Conservation (phyloP, 768 basidiomycete genomes). For the Kwoniella pini region DNA sequence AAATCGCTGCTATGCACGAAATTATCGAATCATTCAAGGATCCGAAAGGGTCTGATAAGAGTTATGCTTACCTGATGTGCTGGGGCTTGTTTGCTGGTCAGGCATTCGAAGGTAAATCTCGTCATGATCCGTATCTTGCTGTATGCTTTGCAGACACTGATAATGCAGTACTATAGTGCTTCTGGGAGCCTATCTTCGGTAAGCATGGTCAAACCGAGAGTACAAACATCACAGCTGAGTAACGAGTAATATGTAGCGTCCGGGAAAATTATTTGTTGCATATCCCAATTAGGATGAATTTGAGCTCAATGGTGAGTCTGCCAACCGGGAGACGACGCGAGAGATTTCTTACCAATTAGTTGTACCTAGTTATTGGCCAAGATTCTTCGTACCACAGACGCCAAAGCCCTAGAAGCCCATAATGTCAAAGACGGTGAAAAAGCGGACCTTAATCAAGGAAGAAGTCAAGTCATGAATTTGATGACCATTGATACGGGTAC, state of each 20-base stretch:
- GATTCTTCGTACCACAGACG: conserved; percentile 42
- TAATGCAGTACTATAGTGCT: conserved; percentile 13
- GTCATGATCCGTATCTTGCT: background rate
- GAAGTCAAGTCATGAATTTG: conserved; percentile 43
- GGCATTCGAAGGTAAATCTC: conserved; percentile 29
- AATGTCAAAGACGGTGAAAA: conserved; percentile 24
- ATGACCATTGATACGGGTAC: conserved; percentile 42
- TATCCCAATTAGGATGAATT: conserved; percentile 37
- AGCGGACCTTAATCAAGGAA: conserved; percentile 20
- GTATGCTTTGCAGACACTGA: background rate
- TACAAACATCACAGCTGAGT: background rate
- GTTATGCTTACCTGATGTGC: conserved; percentile 47
- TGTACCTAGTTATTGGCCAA: conserved; percentile 42
- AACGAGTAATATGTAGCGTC: conserved; percentile 15
- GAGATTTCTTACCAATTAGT: background rate
- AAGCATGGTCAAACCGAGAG: background rate
- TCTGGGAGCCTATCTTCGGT: conserved; percentile 18
- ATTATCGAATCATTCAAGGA: conserved; percentile 40
- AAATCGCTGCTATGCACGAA: conserved; percentile 37
- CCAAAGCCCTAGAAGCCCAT: conserved; percentile 43
- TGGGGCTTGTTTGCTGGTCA: conserved; percentile 41
- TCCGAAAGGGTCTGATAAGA: conserved; percentile 25
- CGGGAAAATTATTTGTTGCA: conserved; percentile 44
- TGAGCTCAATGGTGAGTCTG: conserved; percentile 39
- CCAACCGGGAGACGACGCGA: background rate